Evolutionary conservation across 352 stramenopile genomes (phyloP).

Genomic region (Pythium coloratum): DNA sequence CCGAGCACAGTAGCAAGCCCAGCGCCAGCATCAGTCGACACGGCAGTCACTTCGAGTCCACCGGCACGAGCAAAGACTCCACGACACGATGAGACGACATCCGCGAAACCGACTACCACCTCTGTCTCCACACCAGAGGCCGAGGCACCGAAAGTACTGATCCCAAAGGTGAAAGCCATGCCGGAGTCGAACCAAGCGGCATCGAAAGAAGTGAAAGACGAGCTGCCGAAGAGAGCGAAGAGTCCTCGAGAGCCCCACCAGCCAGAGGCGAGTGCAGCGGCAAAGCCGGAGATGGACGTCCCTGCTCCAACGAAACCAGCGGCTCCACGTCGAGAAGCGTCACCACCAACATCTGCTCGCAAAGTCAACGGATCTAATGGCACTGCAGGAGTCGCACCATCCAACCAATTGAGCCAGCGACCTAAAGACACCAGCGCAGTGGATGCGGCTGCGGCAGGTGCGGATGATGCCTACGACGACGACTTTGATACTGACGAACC

Average conservation of each 20-base stretch:
- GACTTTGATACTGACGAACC: conserved; percentile 49
- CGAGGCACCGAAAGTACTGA: not conserved
- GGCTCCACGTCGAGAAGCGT: conserved; percentile 15
- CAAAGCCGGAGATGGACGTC: conserved; percentile 11
- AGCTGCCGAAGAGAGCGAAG: conserved; percentile 1
- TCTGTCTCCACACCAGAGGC: not conserved
- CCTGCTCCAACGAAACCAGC: conserved; percentile 14
- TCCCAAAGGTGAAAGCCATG: not conserved
- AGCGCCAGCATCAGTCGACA: not conserved
- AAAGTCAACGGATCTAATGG: conserved; percentile 4
- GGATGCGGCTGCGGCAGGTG: conserved; percentile 4
- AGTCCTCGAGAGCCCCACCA: conserved; percentile 6
- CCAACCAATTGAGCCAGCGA: conserved; percentile 15
- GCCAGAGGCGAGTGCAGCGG: conserved; percentile 1
- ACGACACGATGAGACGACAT: not conserved
- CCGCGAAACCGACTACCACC: not conserved
- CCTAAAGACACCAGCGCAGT: conserved; percentile 3
- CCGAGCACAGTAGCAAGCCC: not conserved
- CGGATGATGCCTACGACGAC: conserved; percentile 49
- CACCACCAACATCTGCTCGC: conserved; percentile 11
- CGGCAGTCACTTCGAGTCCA: not conserved
- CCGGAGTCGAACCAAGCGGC: conserved; percentile 3
- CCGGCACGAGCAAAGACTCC: not conserved
- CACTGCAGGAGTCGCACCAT: not conserved
- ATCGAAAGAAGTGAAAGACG: not conserved